Evolutionary conservation across 2,329 filamentous ascomycete genomes (phyloP).

Genomic region (Macroventuria anomochaeta): DNA sequence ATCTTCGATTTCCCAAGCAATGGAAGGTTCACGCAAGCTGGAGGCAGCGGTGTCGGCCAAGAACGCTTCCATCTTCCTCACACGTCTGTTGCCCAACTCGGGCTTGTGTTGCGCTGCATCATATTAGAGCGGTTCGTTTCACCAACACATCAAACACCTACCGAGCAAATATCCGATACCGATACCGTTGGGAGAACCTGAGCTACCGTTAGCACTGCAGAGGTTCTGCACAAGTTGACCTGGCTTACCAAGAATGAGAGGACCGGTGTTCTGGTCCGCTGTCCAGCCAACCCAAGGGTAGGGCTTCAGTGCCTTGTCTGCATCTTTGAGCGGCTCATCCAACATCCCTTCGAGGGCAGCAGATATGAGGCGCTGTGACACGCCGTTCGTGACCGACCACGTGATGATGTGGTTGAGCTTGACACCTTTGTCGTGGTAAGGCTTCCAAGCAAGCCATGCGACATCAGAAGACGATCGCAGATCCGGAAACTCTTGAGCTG

Average conservation of each 20-base stretch:
- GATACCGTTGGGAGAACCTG: constrained; percentile 13
- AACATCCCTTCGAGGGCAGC: constrained; percentile 2
- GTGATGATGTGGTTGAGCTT: constrained; percentile 11
- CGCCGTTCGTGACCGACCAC: constrained; percentile 8
- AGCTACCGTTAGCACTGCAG: background rate
- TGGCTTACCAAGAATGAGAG: background rate
- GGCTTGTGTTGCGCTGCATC: constrained; percentile 7
- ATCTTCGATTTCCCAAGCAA: constrained; percentile 9
- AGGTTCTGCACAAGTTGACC: background rate
- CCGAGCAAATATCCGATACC: constrained; percentile 9
- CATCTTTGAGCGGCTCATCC: background rate
- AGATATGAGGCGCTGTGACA: background rate
- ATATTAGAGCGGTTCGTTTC: background rate
- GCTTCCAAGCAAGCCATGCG: constrained; percentile 11
- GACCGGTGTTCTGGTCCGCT: background rate
- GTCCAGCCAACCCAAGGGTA: constrained; percentile 6
- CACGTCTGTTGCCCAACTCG: constrained; percentile 5
- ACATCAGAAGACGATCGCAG: constrained; percentile 9
- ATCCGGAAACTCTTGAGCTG: background rate
- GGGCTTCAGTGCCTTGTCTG: constrained; percentile 1
- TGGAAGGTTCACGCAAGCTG: constrained; percentile 1
- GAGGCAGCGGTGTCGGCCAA: constrained; percentile 7
- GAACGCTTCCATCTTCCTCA: constrained; percentile 7
- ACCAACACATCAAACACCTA: too few species aligned
- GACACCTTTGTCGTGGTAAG: constrained; percentile 1